Evolutionary conservation across 106 monocot species (phyloP).

Genomic region (Dendrobium chrysotoxum): DNA sequence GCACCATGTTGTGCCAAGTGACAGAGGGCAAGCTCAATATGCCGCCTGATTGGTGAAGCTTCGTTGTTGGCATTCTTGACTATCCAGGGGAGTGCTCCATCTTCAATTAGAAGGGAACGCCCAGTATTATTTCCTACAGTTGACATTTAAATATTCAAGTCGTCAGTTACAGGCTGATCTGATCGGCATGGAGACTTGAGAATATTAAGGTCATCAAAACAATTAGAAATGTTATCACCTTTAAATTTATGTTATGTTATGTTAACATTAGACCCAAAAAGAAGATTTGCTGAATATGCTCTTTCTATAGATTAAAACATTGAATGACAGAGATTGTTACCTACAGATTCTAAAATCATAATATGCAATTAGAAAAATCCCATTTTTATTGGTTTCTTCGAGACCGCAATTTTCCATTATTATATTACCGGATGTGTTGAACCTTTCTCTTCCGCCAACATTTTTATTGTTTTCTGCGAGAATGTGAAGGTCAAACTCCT

Average conservation of each 20-base stretch:
- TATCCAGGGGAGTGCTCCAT: constrained; percentile 93
- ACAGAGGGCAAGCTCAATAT: constrained; percentile 94
- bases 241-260: background rate
- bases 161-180: background rate
- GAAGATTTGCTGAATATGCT: too few relatives aligned
- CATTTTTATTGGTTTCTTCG: too few relatives aligned
- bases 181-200: background rate
- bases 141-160: background rate
- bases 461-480: too few relatives aligned
- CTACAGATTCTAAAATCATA: too few relatives aligned
- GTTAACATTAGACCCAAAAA: background rate
- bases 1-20: constrained; percentile 95
- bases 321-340: too few relatives aligned
- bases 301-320: too few relatives aligned
- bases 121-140: constrained; percentile 54
- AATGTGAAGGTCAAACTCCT: too few relatives aligned
- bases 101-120: constrained; percentile 81
- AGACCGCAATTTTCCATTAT: too few relatives aligned
- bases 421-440: too few relatives aligned
- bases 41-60: constrained; percentile 85
- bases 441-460: too few relatives aligned
- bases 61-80: constrained; percentile 98
- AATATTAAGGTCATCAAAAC: background rate
- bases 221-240: background rate
- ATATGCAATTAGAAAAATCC: too few relatives aligned